Evolutionary conservation across 768 basidiomycete genomes (phyloP).

Genomic region (Rhizopogon roseolus): DNA sequence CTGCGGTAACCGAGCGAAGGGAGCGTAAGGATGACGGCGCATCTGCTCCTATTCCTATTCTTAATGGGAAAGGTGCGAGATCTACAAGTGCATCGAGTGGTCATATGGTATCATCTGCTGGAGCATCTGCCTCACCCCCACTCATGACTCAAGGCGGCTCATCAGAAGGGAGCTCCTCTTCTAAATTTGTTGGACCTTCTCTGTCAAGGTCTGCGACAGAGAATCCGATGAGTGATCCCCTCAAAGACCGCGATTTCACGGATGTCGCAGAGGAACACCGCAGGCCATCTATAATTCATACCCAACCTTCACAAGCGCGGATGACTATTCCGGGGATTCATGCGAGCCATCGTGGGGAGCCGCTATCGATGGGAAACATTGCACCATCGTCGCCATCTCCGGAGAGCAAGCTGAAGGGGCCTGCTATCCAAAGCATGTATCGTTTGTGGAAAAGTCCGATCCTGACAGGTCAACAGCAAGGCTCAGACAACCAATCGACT

Average conservation of each 20-base stretch:
- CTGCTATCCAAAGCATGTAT: slow-evolving; percentile 65
- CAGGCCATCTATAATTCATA: slow-evolving; percentile 52
- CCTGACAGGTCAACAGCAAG: slow-evolving; percentile 20
- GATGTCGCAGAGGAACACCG: slow-evolving; percentile 23
- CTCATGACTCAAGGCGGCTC: slow-evolving; percentile 12
- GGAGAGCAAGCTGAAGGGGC: slow-evolving; percentile 38
- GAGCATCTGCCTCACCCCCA: slow-evolving; percentile 19
- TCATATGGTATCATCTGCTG: slow-evolving; percentile 19
- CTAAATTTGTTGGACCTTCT: slow-evolving; percentile 24
- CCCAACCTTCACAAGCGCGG: slow-evolving; percentile 68
- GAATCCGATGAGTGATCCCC: slow-evolving; percentile 15
- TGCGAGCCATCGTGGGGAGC: slow-evolving; percentile 76
- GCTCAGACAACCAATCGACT: slow-evolving; percentile 11
- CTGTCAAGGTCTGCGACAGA: slow-evolving; percentile 33
- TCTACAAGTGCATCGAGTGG: slow-evolving; percentile 22
- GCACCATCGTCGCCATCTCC: slow-evolving; percentile 40
- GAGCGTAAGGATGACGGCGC: slow-evolving; percentile 28
- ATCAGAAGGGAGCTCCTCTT: slow-evolving; percentile 19
- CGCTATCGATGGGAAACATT: slow-evolving; percentile 81
- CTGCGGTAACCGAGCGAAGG: slow-evolving; percentile 67
- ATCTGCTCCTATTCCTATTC: slow-evolving; percentile 31
- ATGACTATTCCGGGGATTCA: slow-evolving; percentile 91
- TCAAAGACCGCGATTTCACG: slow-evolving; percentile 28
- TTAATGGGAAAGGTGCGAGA: slow-evolving; percentile 17
- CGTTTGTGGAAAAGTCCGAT: slow-evolving; percentile 66